Base-by-base conservation (phyloP, 2,329 filamentous ascomycete genomes). In the Colletotrichum sp. region DNA sequence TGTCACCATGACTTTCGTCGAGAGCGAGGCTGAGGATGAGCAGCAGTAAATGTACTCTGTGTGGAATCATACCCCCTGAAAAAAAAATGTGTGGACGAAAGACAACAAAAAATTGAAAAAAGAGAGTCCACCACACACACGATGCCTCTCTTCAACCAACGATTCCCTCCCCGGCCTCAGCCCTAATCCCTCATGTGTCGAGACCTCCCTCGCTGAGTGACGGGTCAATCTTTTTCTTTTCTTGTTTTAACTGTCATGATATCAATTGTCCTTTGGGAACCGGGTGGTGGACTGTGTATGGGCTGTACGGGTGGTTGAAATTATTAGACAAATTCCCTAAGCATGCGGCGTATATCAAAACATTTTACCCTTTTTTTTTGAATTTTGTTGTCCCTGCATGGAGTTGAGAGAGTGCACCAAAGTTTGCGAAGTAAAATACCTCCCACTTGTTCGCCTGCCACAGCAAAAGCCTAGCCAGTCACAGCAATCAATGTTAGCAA, bases 1-100 rank as follows among this genome's bases (percentile, higher is more conserved):
- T n/a, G 80, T 88, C 65, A 87, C 86, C 57, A 87, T 88, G 86
- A 88, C 86, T 2, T 87, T 88, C 79, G 84, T 88, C 34, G 87
- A 88, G 82, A 84, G 83, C 24, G 79, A 84, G n/a, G 82, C 83
- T 55, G 80, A 78, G 32, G 81, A 82, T 30, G 82, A 83, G 74
- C 81, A 82, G 75, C 81, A 82, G 55, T 77, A 76, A 80, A 81
- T 26, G 74, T 39, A 52, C 15, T 8, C 34, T 16, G 30, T 34
- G 30, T 57, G 32, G 24, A 28, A 18, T 57, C 44, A 55, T 39
- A 28, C 32, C 30, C 26, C 59, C n/a, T 24, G 10, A 15, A 36
- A 62, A 26, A 57, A 71, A 32, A 52, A n/a, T 7, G 44, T 52
- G 44, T 52, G 44, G 44, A 64, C 62, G 30, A 62, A 62, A 62